These are phyloP conservation scores for Hyaloscypha variabilis DNA, from an alignment of 495 filamentous ascomycete species.

Conservation along the genomic window DNA sequence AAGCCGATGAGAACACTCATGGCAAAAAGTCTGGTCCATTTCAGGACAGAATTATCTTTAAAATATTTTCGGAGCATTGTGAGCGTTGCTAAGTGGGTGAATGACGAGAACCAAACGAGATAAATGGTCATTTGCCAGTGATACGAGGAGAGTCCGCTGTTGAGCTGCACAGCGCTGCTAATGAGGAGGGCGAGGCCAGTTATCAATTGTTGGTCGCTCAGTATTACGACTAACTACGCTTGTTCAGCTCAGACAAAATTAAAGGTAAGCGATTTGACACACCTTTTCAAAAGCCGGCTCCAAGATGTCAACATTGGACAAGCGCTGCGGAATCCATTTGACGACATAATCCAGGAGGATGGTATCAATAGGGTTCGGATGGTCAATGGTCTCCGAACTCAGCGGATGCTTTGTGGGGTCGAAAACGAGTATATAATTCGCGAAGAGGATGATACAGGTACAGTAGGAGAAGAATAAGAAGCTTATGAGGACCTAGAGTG, in stretches of 20 bases:
- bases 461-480: background rate
- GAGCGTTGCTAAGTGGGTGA: conserved; percentile 3
- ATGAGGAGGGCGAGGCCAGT: conserved; percentile 4
- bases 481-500: background rate
- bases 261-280: background rate
- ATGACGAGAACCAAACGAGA: conserved; percentile 7
- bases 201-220: conserved; percentile 11
- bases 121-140: conserved; percentile 15
- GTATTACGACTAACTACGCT: background rate
- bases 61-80: conserved; percentile 9
- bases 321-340: background rate
- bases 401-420: background rate
- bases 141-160: conserved; percentile 1
- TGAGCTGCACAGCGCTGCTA: background rate
- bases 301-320: background rate
- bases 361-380: background rate
- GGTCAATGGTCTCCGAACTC: background rate
- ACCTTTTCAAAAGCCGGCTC: background rate
- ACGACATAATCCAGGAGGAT: background rate
- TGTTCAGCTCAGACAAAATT: background rate
- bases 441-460: background rate
- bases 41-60: background rate
- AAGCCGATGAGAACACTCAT: conserved; percentile 1
- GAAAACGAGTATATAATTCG: background rate
- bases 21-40: background rate